A percentile compares a stretch with the other conserved stretches of the same genome.
Conservation (phyloP, 1,139 yeast species). For the Sugiyamaella pinicola region DNA sequence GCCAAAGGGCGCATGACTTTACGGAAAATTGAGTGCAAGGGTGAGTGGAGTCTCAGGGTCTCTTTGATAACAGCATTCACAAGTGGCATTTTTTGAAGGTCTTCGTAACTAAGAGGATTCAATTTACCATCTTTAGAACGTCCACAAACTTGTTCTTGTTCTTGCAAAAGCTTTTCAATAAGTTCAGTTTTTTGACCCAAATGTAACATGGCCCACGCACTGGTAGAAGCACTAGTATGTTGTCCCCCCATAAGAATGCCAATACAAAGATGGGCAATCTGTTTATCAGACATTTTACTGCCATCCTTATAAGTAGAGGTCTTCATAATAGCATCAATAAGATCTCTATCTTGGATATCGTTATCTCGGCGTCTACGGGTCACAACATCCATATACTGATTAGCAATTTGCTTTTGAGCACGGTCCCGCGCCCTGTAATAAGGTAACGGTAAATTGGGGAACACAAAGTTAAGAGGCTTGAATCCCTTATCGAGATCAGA, state of each 20-base stretch:
- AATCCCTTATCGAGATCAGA: conserved; percentile 95
- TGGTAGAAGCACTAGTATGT: conserved; percentile 95
- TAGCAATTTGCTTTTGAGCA: conserved; percentile 81
- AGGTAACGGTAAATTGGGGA: conserved; percentile 91
- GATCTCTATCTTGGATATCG: conserved; percentile 81
- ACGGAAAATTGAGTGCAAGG: conserved; percentile 93
- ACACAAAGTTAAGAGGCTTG: conserved; percentile 93
- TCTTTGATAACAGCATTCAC: conserved; percentile 85
- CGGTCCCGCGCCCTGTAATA: conserved; percentile 79
- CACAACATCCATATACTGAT: conserved; percentile 79
- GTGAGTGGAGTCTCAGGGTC: conserved; percentile 93
- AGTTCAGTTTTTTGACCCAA: conserved; percentile 82
- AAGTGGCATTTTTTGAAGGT: conserved; percentile 76
- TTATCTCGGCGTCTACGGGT: conserved; percentile 66
- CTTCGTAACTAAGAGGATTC: conserved; percentile 66
- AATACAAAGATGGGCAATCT: conserved; percentile 88
- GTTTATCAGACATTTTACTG: conserved; percentile 87
- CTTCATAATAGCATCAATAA: conserved; percentile 84
- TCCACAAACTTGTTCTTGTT: conserved; percentile 65
- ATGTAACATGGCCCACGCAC: conserved; percentile 92
- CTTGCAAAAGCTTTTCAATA: conserved; percentile 77
- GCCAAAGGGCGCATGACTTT: conserved; percentile 77
- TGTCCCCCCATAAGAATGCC: conserved; percentile 99
- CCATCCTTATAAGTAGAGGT: conserved; percentile 91
- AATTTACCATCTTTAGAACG: conserved; percentile 45